Evolutionary conservation across 305 asterid species (phyloP).

Genomic region (Nicotiana rustica): DNA sequence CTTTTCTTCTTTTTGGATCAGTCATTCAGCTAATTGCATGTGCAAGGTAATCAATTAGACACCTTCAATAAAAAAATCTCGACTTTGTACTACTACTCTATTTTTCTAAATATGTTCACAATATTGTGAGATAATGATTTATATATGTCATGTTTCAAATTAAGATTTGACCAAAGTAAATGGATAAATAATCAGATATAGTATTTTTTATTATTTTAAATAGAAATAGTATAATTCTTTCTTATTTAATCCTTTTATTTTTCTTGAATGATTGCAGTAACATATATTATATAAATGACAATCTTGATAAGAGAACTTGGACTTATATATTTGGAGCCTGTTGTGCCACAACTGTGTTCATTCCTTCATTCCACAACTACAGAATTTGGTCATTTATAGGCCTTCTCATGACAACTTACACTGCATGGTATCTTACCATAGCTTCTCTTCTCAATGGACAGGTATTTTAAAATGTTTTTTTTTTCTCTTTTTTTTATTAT

Average conservation of each 20-base stretch:
- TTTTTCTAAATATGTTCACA: neutral
- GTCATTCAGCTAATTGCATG: conserved; percentile 53
- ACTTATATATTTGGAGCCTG: conserved; percentile 91
- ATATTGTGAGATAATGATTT: neutral
- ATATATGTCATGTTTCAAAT: neutral
- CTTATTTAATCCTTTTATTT: neutral
- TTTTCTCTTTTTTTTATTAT: neutral
- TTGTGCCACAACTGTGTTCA: conserved; percentile 84
- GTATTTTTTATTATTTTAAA: too few relatives aligned
- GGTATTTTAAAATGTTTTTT: conserved; percentile 42
- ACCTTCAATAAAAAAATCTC: neutral
- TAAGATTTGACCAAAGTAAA: neutral
- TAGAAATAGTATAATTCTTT: too few relatives aligned
- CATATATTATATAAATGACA: conserved; percentile 82
- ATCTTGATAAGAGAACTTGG: conserved; percentile 91
- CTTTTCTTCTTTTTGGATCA: conserved; percentile 47
- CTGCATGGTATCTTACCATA: conserved; percentile 85
- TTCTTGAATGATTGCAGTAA: conserved; percentile 58
- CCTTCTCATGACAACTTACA: conserved; percentile 81
- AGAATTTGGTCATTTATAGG: conserved; percentile 91
- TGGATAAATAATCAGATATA: too few relatives aligned
- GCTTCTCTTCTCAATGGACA: conserved; percentile 87
- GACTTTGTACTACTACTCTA: neutral
- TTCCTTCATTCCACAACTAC: conserved; percentile 88
- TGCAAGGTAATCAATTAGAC: conserved; percentile 41